Evolutionary conservation across 345 rosid genomes (phyloP), one percentile per base, ranked within the genome.

Genomic region (Sapria himalayana): DNA sequence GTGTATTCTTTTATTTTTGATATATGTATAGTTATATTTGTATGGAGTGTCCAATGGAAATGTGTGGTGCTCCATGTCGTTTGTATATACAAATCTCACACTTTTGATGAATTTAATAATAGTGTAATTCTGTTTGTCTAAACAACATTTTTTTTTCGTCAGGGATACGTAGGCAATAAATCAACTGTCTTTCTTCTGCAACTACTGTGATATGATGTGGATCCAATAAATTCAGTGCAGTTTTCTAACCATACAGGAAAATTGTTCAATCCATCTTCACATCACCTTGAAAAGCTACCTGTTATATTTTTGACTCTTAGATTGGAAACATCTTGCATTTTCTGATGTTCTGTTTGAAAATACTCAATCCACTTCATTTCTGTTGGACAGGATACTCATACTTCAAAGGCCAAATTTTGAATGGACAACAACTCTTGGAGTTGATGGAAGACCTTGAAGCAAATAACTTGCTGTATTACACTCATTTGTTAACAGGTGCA

Each of bases 121-220:
- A n/a, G n/a, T n/a, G n/a, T n/a, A n/a, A n/a, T n/a, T n/a, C n/a
- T n/a, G n/a, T n/a, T n/a, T n/a, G n/a, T n/a, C n/a, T n/a, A n/a
- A n/a, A n/a, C n/a, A n/a, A n/a, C n/a, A n/a, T 40, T 11, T 12
- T 22, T 39, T 56, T 43, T 12, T 38, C 29, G 27, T 33, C 33
- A 89, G 98, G 98, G 98, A 49, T 89, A 89, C 62, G 98, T 89
- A 43, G 98, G 98, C 34, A 89, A 89, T 61, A 89, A 89, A 54
- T 76, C 98, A 31, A 93, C 98, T 16, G 86, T 89, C 13, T 89
- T 89, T 39, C 95, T 93, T 56, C 86, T 89, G 37, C 95, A 89
- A 46, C 60, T 89, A 48, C 56, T 89, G 64, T 94, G 98, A 25
- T 89, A 66, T 51, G 98, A 89, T 63, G 93, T 89, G 44, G 95